Evolutionary conservation across 805 yeast genomes (phyloP), one percentile per base, ranked within the genome.

Genomic region (Debaryomyces castellii): DNA sequence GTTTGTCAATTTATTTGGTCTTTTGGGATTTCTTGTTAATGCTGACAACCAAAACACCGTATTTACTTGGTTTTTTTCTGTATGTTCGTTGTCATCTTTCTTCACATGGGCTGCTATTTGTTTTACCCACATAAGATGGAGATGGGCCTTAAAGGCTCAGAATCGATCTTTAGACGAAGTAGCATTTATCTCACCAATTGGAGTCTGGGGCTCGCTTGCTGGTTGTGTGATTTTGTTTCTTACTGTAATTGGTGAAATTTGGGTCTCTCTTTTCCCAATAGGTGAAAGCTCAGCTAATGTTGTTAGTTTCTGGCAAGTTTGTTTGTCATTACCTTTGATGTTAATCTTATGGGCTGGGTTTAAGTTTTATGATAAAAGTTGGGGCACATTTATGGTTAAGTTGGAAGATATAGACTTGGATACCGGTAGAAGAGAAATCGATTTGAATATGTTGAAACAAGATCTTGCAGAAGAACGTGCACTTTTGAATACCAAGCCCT

Each of bases 291-390:
- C 52, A n/a, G 58, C 55, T 48, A 60, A 44, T 47, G 74, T 69
- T 9, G 56, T 53, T 25, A 60, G 60, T 4, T 81, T 81, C 63
- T 78, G 81, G 69, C 69, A 79, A 56, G 63, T 73, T 47, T 80
- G 81, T 63, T 59, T 79, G 48, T 77, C 80, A 32, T 64, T 76
- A 36, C 70, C 75, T 14, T 68, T 75, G 28, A 69, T 77, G 63
- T 48, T 81, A 28, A 53, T 71, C 1, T 65, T 80, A 46, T 76
- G 73, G 62, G 39, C 71, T 25, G 64, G 63, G 14, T 78, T 77
- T 63, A 77, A 73, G 53, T 61, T 68, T 40, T 52, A 50, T 43
- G 48, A 46, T 57, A 55, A 58, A 49, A 52, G 63, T 23, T 67
- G 66, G 73, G 47, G 61, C 54, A 30, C 30, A 40, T 50, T 63